Percentiles rank a stretch among this genome's conserved stretches.
phyloP scores from a whole-genome alignment of 345 rosid species.

The Excoecaria agallocha region DNA sequence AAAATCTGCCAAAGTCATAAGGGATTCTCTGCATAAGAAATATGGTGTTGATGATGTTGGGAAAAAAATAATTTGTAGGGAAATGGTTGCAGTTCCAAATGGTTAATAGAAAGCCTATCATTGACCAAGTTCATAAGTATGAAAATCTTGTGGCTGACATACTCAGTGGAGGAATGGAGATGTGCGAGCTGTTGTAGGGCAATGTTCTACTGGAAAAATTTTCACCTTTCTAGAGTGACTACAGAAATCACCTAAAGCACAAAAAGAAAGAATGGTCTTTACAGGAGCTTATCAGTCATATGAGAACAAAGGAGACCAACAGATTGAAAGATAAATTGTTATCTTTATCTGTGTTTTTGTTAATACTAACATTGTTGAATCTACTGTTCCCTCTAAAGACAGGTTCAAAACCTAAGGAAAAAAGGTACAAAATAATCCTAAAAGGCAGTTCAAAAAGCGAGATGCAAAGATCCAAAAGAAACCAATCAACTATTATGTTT shows the following conservation, averaged over 20 bases:
- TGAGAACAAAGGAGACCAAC: neutral
- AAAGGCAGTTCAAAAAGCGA: neutral
- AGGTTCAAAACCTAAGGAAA: neutral
- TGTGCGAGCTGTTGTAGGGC: neutral
- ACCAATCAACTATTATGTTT: neutral
- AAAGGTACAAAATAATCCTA: too few relatives aligned
- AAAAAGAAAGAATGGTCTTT: neutral
- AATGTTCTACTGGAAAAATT: neutral
- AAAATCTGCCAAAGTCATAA: neutral
- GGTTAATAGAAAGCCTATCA: neutral
- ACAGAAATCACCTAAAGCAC: neutral
- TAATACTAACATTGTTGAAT: neutral
- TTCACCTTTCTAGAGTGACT: neutral
- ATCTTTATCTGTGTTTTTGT: neutral
- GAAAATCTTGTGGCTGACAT: neutral
- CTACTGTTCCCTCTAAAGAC: too few relatives aligned
- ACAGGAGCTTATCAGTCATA: neutral
- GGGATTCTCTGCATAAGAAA: neutral
- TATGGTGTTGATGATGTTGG: neutral
- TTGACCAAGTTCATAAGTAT: neutral
- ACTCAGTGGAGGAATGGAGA: neutral
- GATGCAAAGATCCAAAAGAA: neutral
- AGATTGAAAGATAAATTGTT: neutral
- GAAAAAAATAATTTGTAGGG: neutral
- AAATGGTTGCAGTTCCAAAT: neutral